These are phyloP conservation scores for Flueggea neowawraea DNA, from an alignment of 441 rosid genomes.

Conservation along the genomic window DNA sequence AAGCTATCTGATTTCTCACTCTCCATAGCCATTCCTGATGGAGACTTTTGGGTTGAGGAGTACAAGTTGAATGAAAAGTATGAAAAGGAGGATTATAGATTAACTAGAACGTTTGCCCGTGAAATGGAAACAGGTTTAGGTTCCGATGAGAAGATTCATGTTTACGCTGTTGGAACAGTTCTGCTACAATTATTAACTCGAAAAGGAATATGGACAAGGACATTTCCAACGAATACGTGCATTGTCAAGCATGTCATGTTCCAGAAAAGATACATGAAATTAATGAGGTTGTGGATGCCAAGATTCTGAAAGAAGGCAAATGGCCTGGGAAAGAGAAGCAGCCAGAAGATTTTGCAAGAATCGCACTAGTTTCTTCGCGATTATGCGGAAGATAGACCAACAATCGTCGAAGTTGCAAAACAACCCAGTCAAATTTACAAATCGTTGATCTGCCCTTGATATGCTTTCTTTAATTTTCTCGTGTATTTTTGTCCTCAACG, in stretches of 20 bases:
- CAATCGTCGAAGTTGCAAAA: slow-evolving; percentile 7
- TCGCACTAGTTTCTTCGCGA: neutral
- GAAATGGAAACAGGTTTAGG: slow-evolving; percentile 9
- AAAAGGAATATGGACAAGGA: too few relatives aligned
- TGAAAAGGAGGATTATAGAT: slow-evolving; percentile 12
- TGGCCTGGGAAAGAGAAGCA: neutral
- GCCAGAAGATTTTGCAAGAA: neutral
- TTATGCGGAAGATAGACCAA: neutral
- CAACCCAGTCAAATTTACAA: slow-evolving; percentile 1
- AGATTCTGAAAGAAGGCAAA: neutral
- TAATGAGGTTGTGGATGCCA: slow-evolving; percentile 1
- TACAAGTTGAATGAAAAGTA: too few relatives aligned
- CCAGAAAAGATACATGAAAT: neutral
- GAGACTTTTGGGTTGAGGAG: slow-evolving; percentile 12
- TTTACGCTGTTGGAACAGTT: slow-evolving; percentile 33
- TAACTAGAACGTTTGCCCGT: slow-evolving; percentile 16
- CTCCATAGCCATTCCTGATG: slow-evolving; percentile 26
- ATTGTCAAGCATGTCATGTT: neutral
- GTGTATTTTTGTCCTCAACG: too few relatives aligned
- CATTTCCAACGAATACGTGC: too few relatives aligned
- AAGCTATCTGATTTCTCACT: slow-evolving; percentile 32
- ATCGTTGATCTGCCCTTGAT: neutral
- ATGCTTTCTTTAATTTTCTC: too few relatives aligned
- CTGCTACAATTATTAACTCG: slow-evolving; percentile 34
- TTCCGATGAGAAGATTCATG: slow-evolving; percentile 36